Percentiles rank a stretch among this genome's conserved stretches.
phyloP scores from a whole-genome alignment of 2,329 filamentous ascomycete species.

The Myriosclerotinia curreyana region DNA sequence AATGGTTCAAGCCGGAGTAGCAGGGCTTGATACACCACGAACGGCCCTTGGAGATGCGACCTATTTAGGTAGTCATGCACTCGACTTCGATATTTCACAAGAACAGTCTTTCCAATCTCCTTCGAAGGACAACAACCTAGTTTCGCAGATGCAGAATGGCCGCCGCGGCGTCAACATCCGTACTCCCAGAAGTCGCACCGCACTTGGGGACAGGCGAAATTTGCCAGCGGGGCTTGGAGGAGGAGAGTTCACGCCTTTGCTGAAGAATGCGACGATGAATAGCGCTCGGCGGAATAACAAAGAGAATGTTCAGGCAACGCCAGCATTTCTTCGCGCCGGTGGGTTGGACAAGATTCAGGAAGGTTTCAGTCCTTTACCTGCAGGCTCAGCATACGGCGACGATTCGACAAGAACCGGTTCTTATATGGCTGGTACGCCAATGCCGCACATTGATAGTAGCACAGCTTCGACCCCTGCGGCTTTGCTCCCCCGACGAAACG shows the following conservation, averaged over 20 bases:
- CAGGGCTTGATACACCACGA: constrained; percentile 77
- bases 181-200: constrained; percentile 69
- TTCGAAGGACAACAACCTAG: constrained; percentile 67
- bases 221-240: constrained; percentile 59
- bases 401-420: constrained; percentile 58
- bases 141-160: constrained; percentile 71
- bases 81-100: constrained; percentile 80
- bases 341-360: constrained; percentile 62
- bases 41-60: constrained; percentile 83
- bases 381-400: constrained; percentile 62
- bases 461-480: constrained; percentile 78
- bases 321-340: constrained; percentile 59
- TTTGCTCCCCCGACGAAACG: constrained; percentile 60
- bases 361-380: constrained; percentile 71
- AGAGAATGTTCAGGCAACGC: constrained; percentile 65
- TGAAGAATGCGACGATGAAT: constrained; percentile 75
- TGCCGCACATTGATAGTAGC: constrained; percentile 74
- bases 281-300: constrained; percentile 64
- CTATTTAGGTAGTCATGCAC: constrained; percentile 62
- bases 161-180: constrained; percentile 56
- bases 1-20: constrained; percentile 64
- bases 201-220: constrained; percentile 69
- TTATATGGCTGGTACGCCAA: constrained; percentile 66
- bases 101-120: constrained; percentile 85
- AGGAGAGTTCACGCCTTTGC: constrained; percentile 88